These are phyloP conservation scores for Phlebopus sp. DNA, from an alignment of 1,284 basidiomycete species.

Conservation along the genomic window DNA sequence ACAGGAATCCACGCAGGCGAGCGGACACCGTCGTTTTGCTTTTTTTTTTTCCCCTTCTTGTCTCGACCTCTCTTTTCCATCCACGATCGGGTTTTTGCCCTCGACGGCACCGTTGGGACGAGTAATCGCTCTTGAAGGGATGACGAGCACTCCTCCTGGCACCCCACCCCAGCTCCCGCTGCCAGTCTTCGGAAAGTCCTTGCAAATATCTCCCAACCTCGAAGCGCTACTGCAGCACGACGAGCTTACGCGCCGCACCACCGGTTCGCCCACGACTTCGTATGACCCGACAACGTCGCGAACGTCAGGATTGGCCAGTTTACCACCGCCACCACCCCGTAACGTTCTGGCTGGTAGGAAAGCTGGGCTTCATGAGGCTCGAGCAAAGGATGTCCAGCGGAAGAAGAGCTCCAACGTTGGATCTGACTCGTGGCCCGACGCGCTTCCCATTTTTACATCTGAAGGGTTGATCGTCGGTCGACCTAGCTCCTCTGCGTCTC, in stretches of 20 bases:
- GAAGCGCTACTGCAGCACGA: constrained; percentile 62
- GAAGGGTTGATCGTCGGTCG: constrained; percentile 7
- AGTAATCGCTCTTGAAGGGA: constrained; percentile 5
- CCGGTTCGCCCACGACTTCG: constrained; percentile 22
- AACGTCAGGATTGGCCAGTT: constrained; percentile 22
- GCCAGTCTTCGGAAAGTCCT: constrained; percentile 15
- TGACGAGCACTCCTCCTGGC: constrained; percentile 19
- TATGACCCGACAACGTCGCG: neutral
- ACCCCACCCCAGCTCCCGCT: constrained; percentile 10
- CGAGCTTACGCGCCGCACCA: constrained; percentile 37
- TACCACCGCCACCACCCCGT: constrained; percentile 31
- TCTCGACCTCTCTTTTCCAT: neutral
- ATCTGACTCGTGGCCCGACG: constrained; percentile 23
- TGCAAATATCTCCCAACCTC: constrained; percentile 59
- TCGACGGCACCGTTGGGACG: neutral
- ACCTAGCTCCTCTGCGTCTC: constrained; percentile 14
- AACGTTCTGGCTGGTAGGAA: constrained; percentile 13
- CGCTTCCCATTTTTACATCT: constrained; percentile 9
- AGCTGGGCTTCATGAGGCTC: constrained; percentile 14
- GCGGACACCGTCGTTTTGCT: too few species aligned
- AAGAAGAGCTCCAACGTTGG: constrained; percentile 7
- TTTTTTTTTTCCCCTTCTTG: neutral
- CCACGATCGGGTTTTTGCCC: neutral
- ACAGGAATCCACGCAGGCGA: too few species aligned
- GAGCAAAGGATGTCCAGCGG: constrained; percentile 18